phyloP scores from a whole-genome alignment of 805 yeast species.

The Komagataella pseudopastoris region DNA sequence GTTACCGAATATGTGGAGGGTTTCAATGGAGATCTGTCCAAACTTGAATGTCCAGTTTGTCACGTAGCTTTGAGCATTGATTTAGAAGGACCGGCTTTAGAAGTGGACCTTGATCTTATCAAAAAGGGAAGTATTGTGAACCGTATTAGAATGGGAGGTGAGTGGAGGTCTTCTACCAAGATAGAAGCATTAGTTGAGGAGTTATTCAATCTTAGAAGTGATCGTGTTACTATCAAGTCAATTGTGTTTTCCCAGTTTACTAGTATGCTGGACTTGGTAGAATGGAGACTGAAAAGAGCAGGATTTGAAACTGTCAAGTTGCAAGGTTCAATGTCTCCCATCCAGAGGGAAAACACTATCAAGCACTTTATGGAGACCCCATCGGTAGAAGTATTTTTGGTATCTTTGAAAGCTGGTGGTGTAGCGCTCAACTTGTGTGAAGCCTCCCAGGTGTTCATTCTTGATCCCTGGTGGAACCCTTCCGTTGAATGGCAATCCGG shows the following conservation, averaged over 20 bases:
- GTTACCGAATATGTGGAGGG: slow-evolving; percentile 82
- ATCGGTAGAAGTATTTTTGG: slow-evolving; percentile 84
- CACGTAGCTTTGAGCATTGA: slow-evolving; percentile 90
- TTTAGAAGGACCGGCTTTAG: slow-evolving; percentile 73
- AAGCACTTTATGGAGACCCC: slow-evolving; percentile 87
- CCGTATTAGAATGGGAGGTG: slow-evolving; percentile 74
- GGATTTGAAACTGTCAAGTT: slow-evolving; percentile 91
- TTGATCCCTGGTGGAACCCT: slow-evolving; percentile 99
- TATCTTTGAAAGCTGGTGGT: slow-evolving; percentile 96
- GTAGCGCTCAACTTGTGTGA: slow-evolving; percentile 94
- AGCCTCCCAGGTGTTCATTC: slow-evolving; percentile 88
- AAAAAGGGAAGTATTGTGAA: slow-evolving; percentile 69
- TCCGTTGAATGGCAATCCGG: slow-evolving; percentile 97
- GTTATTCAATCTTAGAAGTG: slow-evolving; percentile 73
- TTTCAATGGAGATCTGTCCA: slow-evolving; percentile 41
- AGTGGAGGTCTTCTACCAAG: slow-evolving; percentile 91
- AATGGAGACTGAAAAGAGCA: slow-evolving; percentile 89
- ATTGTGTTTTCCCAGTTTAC: slow-evolving; percentile 97
- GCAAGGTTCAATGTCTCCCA: slow-evolving; percentile 96
- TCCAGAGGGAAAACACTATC: slow-evolving; percentile 86
- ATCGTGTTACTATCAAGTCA: slow-evolving; percentile 79
- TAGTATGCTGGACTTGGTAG: slow-evolving; percentile 89
- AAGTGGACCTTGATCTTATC: slow-evolving; percentile 43
- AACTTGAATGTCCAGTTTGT: slow-evolving; percentile 87
- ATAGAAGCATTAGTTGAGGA: slow-evolving; percentile 95